These are phyloP conservation scores for Stachybotrys chlorohalonatus DNA, from an alignment of 2,329 filamentous ascomycete species.

Conservation along the genomic window DNA sequence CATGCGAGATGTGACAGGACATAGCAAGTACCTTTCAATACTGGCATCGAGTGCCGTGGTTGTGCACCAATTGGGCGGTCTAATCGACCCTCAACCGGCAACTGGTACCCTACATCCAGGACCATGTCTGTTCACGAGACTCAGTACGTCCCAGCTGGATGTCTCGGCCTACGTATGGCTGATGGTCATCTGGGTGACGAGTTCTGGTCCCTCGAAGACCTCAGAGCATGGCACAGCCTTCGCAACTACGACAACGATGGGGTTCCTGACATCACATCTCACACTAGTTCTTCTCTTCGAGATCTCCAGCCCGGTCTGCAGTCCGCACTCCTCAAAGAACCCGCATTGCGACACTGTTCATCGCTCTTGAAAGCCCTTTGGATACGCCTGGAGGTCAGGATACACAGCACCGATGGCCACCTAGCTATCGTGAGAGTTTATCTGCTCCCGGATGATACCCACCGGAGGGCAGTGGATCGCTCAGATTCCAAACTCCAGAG, in stretches of 20 bases:
- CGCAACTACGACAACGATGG: conserved; percentile 7
- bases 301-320: conserved; percentile 14
- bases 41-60: background rate
- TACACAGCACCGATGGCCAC: conserved; percentile 8
- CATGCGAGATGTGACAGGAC: background rate
- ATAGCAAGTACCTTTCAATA: background rate
- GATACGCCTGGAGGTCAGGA: conserved; percentile 33
- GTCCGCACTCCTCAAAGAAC: conserved; percentile 15
- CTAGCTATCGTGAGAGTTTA: conserved; percentile 43
- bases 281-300: background rate
- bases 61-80: background rate
- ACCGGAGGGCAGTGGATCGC: conserved; percentile 42
- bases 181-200: conserved; percentile 7
- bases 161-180: conserved; percentile 19
- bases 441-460: conserved; percentile 57
- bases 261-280: background rate
- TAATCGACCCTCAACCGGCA: background rate
- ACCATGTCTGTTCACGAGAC: background rate
- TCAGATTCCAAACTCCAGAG: conserved; percentile 32
- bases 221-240: conserved; percentile 19
- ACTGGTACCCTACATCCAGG: conserved; percentile 7
- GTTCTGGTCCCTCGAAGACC: conserved; percentile 2
- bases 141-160: conserved; percentile 32
- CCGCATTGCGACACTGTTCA: conserved; percentile 12
- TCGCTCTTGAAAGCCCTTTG: conserved; percentile 27